These are phyloP conservation scores for Noccaea bulbosa DNA, from an alignment of 345 rosid genomes.

Conservation along the genomic window DNA sequence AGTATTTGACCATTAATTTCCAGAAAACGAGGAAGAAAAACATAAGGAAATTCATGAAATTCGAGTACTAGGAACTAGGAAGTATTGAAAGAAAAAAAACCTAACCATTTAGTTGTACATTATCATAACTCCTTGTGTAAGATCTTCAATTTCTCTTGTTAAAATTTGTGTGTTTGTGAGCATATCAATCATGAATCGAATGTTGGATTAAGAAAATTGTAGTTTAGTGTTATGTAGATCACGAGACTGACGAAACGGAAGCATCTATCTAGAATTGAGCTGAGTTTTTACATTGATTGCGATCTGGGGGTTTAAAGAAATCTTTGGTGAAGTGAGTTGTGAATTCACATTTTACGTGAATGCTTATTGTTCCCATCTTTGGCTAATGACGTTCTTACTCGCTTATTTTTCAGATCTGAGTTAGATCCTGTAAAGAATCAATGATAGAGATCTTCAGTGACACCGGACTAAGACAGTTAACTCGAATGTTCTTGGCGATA, in stretches of 20 bases:
- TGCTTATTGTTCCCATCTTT: conserved; percentile 17
- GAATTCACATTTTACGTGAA: not conserved
- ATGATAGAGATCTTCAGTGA: conserved; percentile 60
- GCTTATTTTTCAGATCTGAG: conserved; percentile 50
- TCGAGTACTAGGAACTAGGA: not conserved
- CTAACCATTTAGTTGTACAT: not conserved
- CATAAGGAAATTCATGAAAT: not conserved
- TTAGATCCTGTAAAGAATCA: conserved; percentile 15
- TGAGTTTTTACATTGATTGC: conserved; percentile 13
- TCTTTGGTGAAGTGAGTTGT: conserved; percentile 16
- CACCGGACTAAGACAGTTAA: conserved; percentile 58
- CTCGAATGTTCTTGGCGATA: conserved; percentile 55
- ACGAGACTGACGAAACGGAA: not conserved
- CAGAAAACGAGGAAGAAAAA: not conserved
- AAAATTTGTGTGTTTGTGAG: not conserved
- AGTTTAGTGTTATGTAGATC: conserved; percentile 11
- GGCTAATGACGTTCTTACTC: conserved; percentile 10
- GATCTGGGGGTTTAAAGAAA: not conserved
- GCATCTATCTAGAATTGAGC: not conserved
- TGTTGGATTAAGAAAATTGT: conserved; percentile 8
- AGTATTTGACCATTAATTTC: conserved; percentile 1
- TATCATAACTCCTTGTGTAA: not conserved
- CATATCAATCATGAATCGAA: not conserved
- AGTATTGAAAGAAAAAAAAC: not conserved
- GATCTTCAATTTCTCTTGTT: conserved; percentile 13